These are phyloP conservation scores for Blastobotrys malaysiensis DNA, from an alignment of 1,139 yeast species.

Conservation along the genomic window DNA sequence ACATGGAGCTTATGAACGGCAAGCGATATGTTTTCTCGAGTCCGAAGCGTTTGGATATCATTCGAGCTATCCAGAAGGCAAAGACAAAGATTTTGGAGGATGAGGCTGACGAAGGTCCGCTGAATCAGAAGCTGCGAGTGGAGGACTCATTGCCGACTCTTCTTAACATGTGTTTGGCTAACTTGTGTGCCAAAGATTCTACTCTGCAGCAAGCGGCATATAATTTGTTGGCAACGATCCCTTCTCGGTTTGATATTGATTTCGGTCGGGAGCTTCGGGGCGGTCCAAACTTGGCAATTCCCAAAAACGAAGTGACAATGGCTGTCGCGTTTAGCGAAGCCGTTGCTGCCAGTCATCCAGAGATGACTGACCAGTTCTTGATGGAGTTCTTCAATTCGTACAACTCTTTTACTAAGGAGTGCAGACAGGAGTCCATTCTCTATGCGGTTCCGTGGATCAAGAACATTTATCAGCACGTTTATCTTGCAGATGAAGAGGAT, in stretches of 20 bases:
- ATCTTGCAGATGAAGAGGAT: constrained; percentile 38
- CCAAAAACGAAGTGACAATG: constrained; percentile 63
- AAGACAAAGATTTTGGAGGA: constrained; percentile 18
- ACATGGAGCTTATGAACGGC: constrained; percentile 42
- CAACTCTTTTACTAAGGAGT: constrained; percentile 37
- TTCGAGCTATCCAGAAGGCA: constrained; percentile 25
- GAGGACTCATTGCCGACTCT: constrained; percentile 33
- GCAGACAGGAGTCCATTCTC: constrained; percentile 42
- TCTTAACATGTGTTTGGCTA: constrained; percentile 61
- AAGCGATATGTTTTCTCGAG: constrained; percentile 16
- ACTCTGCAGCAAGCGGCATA: constrained; percentile 63
- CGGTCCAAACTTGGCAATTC: constrained; percentile 64
- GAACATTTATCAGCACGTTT: constrained; percentile 57
- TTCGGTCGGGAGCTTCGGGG: constrained; percentile 54
- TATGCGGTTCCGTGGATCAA: constrained; percentile 76
- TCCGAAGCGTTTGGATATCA: constrained; percentile 23
- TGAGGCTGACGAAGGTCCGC: constrained; percentile 6
- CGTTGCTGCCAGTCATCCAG: constrained; percentile 53
- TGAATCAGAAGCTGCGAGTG: constrained; percentile 16
- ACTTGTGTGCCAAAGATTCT: constrained; percentile 54
- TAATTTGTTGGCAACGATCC: constrained; percentile 57
- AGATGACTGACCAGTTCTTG: constrained; percentile 57
- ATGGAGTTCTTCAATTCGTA: constrained; percentile 56
- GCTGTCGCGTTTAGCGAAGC: constrained; percentile 56
- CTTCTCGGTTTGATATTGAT: constrained; percentile 54